Base-by-base conservation (phyloP, 257 asterid genomes). In the Forsythia suspensa region DNA sequence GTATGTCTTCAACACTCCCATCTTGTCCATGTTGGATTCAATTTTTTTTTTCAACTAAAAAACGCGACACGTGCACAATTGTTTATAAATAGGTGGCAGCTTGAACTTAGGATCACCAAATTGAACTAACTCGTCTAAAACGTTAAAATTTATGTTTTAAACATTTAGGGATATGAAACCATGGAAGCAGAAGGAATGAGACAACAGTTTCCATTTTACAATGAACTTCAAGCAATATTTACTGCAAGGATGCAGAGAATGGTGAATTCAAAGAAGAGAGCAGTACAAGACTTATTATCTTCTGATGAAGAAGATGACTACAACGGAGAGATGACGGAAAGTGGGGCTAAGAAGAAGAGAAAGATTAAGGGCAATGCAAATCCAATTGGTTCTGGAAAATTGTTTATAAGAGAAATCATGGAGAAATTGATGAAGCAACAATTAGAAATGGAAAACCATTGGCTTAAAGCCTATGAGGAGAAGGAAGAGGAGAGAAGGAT, bases 121-220 rank as follows among this genome's bases (percentile, higher is more conserved):
- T 44, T 44, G 52, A 44, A 44, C 12, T 44, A 3, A 1, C 12
- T 10, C 52, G 52, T 11, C 16, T 44, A 11, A 12, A 44, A 6
- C 2, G 2, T 7, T 52, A 13, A 52, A 16, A 18, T 55, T 55
- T n/a, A 55, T n/a, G 21, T 55, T 55, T 15, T 15, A 55, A 15
- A 55, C 24, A 55, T 55, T 55, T n/a, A 95, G 99, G 99, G 97
- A 72, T 92, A 97, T 83, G 98, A 96, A 82, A 87, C 97, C 3
- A 85, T 92, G 90, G 99, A 96, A 24, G 80, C 89, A 0, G 97
- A 91, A 76, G 90, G 89, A 37, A 83, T 94, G 90, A 83, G 96
- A 39, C 97, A 90, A 72, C 99, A 96, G 57, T 96, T 96, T 75
- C 98, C 96, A 46, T 94, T 89, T 83, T 94, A 91, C 93, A 91